A percentile compares a stretch with the other conserved stretches of the same genome.
Conservation (phyloP, 2,329 filamentous ascomycete species). For the Volutella citrinella region DNA sequence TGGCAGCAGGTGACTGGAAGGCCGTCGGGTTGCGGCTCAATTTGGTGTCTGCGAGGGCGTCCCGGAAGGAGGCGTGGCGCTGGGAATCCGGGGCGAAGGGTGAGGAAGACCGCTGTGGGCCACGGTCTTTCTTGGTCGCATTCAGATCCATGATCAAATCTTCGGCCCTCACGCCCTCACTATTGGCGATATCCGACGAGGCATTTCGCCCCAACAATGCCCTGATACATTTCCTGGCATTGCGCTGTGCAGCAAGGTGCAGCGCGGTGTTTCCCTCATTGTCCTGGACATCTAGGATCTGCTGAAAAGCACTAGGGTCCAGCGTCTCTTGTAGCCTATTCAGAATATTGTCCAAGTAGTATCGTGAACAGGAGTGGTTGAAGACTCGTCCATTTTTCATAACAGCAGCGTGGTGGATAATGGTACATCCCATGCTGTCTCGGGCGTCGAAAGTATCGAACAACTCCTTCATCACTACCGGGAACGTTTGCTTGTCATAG, state of each 20-base stretch:
- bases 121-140: constrained; percentile 62
- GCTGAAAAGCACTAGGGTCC: constrained; percentile 72
- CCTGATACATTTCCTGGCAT: constrained; percentile 86
- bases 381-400: constrained; percentile 78
- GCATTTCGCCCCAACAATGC: constrained; percentile 76
- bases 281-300: constrained; percentile 79
- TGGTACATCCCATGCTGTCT: constrained; percentile 79
- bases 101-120: constrained; percentile 72
- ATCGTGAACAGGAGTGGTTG: constrained; percentile 84
- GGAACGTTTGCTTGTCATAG: constrained; percentile 89
- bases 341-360: constrained; percentile 89
- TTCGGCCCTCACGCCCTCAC: constrained; percentile 78
- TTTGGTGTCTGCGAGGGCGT: constrained; percentile 44
- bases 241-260: constrained; percentile 72
- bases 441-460: constrained; percentile 76
- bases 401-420: constrained; percentile 91
- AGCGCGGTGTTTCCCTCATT: constrained; percentile 84
- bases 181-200: constrained; percentile 77
- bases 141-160: constrained; percentile 78
- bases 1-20: constrained; percentile 64
- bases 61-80: constrained; percentile 52
- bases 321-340: constrained; percentile 80
- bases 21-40: constrained; percentile 39
- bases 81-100: constrained; percentile 63
- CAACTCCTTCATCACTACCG: constrained; percentile 77